These are phyloP conservation scores for Penicillium sp. DNA, from an alignment of 2,329 filamentous ascomycete species.

Conservation along the genomic window DNA sequence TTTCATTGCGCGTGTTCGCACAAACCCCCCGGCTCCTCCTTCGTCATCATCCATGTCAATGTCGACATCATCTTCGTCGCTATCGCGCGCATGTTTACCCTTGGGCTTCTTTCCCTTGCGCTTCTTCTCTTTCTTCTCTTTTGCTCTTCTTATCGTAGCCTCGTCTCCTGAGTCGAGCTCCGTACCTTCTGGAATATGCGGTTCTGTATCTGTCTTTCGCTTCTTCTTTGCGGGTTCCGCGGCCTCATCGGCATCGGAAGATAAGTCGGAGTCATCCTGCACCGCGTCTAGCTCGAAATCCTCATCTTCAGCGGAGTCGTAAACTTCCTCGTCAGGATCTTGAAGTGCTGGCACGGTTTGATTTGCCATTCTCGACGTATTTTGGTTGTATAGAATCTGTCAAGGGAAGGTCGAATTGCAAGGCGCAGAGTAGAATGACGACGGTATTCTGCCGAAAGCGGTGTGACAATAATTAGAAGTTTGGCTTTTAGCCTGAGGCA, in stretches of 20 bases:
- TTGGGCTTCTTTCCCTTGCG: conserved; percentile 37
- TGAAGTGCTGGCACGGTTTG: conserved; percentile 12
- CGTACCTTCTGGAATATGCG: conserved; percentile 28
- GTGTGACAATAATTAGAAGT: background rate
- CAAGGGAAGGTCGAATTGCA: conserved; percentile 3
- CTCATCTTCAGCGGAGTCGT: conserved; percentile 41
- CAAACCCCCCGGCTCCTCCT: conserved; percentile 51
- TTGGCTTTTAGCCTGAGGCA: background rate
- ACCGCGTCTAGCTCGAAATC: conserved; percentile 38
- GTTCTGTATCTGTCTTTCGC: conserved; percentile 31
- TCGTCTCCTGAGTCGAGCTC: conserved; percentile 58
- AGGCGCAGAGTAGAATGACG: background rate
- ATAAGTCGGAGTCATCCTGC: conserved; percentile 37
- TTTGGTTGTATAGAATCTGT: background rate
- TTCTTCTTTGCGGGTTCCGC: conserved; percentile 41
- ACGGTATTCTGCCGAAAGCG: conserved; percentile 28
- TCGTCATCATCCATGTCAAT: conserved; percentile 43
- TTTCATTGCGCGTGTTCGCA: conserved; percentile 56
- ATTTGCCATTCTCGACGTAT: conserved; percentile 18
- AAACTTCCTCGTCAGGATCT: conserved; percentile 36
- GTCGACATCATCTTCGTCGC: conserved; percentile 40
- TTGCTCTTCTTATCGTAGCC: conserved; percentile 53
- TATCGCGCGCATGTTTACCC: conserved; percentile 23
- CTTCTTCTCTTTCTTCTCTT: conserved; percentile 41
- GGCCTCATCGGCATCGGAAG: conserved; percentile 33